Base-by-base conservation (phyloP, 2,329 filamentous ascomycete genomes). In the Diaporthe aspalathi region DNA sequence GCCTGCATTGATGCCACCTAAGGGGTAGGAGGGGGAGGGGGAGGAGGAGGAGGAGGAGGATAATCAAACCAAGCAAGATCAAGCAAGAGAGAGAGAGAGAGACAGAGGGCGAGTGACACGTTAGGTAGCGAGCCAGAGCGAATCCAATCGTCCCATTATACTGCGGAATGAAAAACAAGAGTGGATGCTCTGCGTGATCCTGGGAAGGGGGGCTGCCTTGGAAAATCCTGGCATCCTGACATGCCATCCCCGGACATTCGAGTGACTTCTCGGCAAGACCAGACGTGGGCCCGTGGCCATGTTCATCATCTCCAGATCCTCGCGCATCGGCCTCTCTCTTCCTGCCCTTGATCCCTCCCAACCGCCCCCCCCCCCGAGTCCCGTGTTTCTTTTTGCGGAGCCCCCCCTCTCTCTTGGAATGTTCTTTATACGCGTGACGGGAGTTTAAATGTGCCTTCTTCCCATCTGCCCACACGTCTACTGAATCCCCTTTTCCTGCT, bases 191-290 rank as follows among this genome's bases (percentile, higher is more conserved):
- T 22, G 12, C 22, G 22, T 32, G 43, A 16, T 29, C 16, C 0
- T n/a, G 29, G n/a, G 29, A 43, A 63, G 60, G 45, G 60, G 60
- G 60, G 60, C 60, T 65, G 60, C 60, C 60, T 65, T 65, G 60
- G 60, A 65, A 65, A n/a, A 63, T 35, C 40, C 40, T 27, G 20
- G 29, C 45, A 50, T 50, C 60, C 60, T 50, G 60, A 50, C 60
- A 50, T 38, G 45, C 29, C 60, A 65, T 65, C 60, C 43, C 60
- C 43, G 60, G 60, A 63, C 57, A 49, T 63, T 63, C 43, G 60
- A 50, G 60, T 49, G 60, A 63, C 60, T 63, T 63, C 27, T 63
- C 43, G 60, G 60, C 60, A 27, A 49, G 49, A 17, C 60, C 38
- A 56, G 27, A 38, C 52, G 29, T 67, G 35, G 50, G 50, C 52